A percentile compares a stretch with the other conserved stretches of the same genome.
Conservation (phyloP, 805 yeast genomes). For the Starmerella apis region DNA sequence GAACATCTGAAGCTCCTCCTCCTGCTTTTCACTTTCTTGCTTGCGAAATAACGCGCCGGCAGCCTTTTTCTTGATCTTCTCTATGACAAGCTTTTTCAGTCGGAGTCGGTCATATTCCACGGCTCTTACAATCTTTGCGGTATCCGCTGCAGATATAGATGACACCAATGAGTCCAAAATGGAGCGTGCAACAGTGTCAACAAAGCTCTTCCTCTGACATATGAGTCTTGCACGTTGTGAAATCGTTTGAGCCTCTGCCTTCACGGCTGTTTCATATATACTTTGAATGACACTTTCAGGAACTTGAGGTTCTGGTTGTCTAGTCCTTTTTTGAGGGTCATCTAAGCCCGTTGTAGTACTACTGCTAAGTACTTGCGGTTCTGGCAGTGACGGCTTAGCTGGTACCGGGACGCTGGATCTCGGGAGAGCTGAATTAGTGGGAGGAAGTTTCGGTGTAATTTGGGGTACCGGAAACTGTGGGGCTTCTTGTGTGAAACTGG, state of each 20-base stretch:
- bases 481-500: no score
- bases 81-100: background rate
- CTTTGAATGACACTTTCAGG: background rate
- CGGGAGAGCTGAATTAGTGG: no score
- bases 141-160: background rate
- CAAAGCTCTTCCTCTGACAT: slow-evolving; percentile 6
- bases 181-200: background rate
- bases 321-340: background rate
- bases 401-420: no score
- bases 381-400: no score
- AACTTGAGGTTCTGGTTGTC: background rate
- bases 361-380: no score
- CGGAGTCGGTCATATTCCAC: background rate
- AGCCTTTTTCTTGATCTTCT: background rate
- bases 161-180: background rate
- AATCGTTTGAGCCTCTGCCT: background rate
- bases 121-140: background rate
- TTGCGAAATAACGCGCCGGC: background rate
- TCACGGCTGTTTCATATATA: background rate
- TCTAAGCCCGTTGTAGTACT: no score
- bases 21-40: background rate
- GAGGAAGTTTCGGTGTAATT: no score
- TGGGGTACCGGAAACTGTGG: no score
- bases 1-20: slow-evolving; percentile 9
- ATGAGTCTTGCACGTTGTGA: background rate